Evolutionary conservation across 2,329 filamentous ascomycete genomes (phyloP).

Genomic region (Furcasterigmium furcatum): DNA sequence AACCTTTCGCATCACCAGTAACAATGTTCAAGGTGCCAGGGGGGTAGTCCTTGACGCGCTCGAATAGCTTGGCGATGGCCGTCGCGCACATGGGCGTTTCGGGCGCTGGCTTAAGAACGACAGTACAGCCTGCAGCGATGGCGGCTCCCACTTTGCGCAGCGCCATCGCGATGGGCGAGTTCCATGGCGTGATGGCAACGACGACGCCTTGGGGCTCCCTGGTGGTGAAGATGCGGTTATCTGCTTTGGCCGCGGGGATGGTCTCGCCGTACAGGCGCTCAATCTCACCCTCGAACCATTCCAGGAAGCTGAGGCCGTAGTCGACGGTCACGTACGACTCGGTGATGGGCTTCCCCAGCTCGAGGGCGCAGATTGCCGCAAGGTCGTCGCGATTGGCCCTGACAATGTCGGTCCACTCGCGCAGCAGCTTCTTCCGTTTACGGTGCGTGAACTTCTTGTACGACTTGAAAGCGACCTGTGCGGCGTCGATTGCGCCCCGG

Average conservation of each 20-base stretch:
- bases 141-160: slow-evolving; percentile 42
- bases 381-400: no score
- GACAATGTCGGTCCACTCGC: no score
- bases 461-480: no score
- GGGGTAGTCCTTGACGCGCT: slow-evolving; percentile 63
- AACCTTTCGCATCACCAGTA: slow-evolving; percentile 19
- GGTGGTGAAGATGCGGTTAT: slow-evolving; percentile 59
- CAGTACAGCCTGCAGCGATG: slow-evolving; percentile 67
- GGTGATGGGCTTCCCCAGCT: slow-evolving; percentile 65
- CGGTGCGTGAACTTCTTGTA: no score
- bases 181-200: slow-evolving; percentile 65
- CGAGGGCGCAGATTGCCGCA: slow-evolving; percentile 61
- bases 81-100: slow-evolving; percentile 69
- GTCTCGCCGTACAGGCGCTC: slow-evolving; percentile 56
- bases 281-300: slow-evolving; percentile 63
- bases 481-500: no score
- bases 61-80: slow-evolving; percentile 61
- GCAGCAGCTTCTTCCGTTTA: no score
- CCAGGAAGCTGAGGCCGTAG: slow-evolving; percentile 58
- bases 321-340: slow-evolving; percentile 57
- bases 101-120: slow-evolving; percentile 67
- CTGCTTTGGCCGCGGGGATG: slow-evolving; percentile 48
- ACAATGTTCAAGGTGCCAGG: slow-evolving; percentile 48
- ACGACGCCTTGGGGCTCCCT: slow-evolving; percentile 67
- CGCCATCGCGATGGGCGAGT: slow-evolving; percentile 55